Evolutionary conservation across 2,329 filamentous ascomycete species (phyloP).

Genomic region (Paecilomyces formosus): DNA sequence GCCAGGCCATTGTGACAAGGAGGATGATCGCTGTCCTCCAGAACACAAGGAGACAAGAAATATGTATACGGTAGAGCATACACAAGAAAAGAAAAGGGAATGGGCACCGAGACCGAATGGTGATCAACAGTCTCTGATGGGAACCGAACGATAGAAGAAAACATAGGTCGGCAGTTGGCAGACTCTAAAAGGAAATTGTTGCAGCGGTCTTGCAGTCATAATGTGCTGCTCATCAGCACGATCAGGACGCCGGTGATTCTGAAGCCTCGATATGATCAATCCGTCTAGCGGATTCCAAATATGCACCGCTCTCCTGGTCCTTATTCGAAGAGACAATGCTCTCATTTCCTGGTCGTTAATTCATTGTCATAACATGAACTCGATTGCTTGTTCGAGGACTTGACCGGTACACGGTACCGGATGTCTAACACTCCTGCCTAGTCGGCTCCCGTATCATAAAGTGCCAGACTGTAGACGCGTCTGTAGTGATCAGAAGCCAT

Average conservation of each 20-base stretch:
- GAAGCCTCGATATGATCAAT: not conserved
- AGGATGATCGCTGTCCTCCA: not conserved
- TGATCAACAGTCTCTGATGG: not conserved
- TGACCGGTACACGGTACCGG: not conserved
- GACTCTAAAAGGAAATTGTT: not conserved
- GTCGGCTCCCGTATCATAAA: not conserved
- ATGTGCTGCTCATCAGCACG: not conserved
- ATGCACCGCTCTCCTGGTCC: not conserved
- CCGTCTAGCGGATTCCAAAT: not conserved
- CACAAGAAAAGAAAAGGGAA: not conserved
- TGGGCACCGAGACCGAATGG: not conserved
- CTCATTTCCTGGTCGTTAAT: not conserved
- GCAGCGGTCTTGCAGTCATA: not conserved
- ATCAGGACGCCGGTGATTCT: not conserved
- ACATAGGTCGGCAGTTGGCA: not conserved
- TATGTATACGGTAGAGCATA: not conserved
- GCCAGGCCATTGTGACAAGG: not conserved
- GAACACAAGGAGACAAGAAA: not conserved
- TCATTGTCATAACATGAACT: not conserved
- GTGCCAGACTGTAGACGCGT: not conserved
- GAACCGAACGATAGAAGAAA: not conserved
- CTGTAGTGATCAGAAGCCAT: slow-evolving; percentile 3
- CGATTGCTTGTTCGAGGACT: not conserved
- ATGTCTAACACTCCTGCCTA: not conserved
- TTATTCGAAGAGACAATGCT: not conserved